A percentile compares a stretch with the other conserved stretches of the same genome.
Evolutionary conservation across 2,329 filamentous ascomycete genomes (phyloP).

Genomic region (Plenodomus biglobosus): DNA sequence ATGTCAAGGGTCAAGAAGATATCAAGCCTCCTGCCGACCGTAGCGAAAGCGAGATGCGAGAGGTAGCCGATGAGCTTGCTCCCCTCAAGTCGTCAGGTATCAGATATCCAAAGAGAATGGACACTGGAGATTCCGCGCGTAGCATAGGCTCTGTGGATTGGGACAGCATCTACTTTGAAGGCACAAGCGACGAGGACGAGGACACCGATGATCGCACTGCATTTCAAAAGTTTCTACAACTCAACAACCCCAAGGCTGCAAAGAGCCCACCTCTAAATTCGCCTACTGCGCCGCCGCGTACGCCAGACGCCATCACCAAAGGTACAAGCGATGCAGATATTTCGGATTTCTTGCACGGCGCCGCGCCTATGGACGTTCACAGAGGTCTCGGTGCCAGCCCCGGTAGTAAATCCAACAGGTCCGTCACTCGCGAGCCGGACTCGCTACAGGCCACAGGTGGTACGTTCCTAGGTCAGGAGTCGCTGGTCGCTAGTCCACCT

Average conservation of each 20-base stretch:
- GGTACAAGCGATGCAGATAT: conserved; percentile 48
- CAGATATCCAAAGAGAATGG: conserved; percentile 21
- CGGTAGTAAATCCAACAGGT: conserved; percentile 15
- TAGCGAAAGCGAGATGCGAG: conserved; percentile 52
- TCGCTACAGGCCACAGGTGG: conserved; percentile 32
- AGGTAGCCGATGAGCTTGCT: conserved; percentile 48
- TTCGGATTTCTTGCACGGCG: conserved; percentile 36
- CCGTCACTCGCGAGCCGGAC: conserved; percentile 27
- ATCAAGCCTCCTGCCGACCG: conserved; percentile 42
- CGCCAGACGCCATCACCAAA: conserved; percentile 15
- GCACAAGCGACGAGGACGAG: conserved; percentile 51
- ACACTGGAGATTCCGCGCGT: conserved; percentile 30
- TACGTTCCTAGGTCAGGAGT: conserved; percentile 13
- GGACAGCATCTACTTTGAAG: conserved; percentile 54
- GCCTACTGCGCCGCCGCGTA: conserved; percentile 11
- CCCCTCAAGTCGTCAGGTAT: conserved; percentile 34
- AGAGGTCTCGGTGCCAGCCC: conserved; percentile 43
- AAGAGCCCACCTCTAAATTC: conserved; percentile 12
- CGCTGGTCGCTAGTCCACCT: conserved; percentile 21
- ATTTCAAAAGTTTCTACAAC: conserved; percentile 41
- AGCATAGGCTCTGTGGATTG: conserved; percentile 49
- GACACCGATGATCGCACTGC: conserved; percentile 46
- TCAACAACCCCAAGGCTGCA: conserved; percentile 20
- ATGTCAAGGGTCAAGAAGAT: conserved; percentile 57
- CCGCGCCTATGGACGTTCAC: conserved; percentile 38